Conservation (phyloP, 768 basidiomycete genomes). For the Dentipellis sp. region DNA sequence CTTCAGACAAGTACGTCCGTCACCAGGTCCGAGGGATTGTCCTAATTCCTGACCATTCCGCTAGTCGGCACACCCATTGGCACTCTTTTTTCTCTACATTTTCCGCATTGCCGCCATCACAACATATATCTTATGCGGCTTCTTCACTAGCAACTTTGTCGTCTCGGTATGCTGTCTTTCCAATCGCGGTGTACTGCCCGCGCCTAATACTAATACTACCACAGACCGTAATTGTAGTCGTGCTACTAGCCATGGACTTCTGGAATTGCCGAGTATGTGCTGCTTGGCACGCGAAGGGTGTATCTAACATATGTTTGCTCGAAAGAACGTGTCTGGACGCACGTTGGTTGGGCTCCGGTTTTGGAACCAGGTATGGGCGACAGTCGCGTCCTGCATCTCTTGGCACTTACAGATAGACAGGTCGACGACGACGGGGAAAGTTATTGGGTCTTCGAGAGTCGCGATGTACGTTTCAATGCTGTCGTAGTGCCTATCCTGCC, state of each 20-base stretch:
- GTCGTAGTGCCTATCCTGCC: background rate
- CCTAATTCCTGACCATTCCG: background rate
- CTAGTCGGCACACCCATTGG: conserved; percentile 73
- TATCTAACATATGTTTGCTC: background rate
- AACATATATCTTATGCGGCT: conserved; percentile 90
- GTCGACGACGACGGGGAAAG: conserved; percentile 94
- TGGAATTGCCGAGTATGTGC: conserved; percentile 88
- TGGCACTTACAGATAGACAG: conserved; percentile 23
- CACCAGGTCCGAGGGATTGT: background rate
- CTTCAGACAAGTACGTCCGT: conserved; percentile 53
- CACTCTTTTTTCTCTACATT: conserved; percentile 81
- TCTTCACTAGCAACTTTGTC: conserved; percentile 86
- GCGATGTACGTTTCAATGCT: conserved; percentile 58
- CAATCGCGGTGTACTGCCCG: background rate
- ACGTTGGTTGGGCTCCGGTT: conserved; percentile 91
- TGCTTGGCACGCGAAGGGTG: background rate
- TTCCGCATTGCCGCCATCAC: conserved; percentile 85
- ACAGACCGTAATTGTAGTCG: conserved; percentile 85
- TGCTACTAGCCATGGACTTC: conserved; percentile 94
- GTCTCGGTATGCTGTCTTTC: conserved; percentile 57
- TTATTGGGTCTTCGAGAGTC: conserved; percentile 97
- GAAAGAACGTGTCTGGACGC: conserved; percentile 86
- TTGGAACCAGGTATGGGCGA: conserved; percentile 76
- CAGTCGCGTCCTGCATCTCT: conserved; percentile 19
- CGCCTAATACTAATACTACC: conserved; percentile 1